These are phyloP conservation scores for Sherardia arvensis DNA, from an alignment of 257 asterid species.

Conservation along the genomic window DNA sequence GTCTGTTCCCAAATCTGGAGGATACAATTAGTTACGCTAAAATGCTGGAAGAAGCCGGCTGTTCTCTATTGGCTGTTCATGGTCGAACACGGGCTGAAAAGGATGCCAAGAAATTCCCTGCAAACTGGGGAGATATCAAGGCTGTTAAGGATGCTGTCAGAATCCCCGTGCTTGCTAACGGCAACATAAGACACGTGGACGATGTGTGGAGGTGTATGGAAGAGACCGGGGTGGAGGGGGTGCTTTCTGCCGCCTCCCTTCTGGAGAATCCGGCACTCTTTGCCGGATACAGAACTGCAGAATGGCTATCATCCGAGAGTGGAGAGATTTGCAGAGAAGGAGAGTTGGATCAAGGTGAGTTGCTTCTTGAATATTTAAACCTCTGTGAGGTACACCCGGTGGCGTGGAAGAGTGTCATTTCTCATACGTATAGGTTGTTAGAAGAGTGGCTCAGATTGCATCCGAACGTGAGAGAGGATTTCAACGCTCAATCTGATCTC, in stretches of 20 bases:
- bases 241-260: constrained; percentile 87
- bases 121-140: constrained; percentile 72
- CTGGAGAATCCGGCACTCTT: constrained; percentile 95
- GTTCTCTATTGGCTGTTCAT: constrained; percentile 86
- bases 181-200: constrained; percentile 68
- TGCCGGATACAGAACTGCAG: constrained; percentile 68
- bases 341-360: constrained; percentile 64
- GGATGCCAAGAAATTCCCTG: constrained; percentile 75
- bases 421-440: constrained; percentile 80
- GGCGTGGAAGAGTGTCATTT: constrained; percentile 89
- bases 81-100: constrained; percentile 96
- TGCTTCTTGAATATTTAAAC: constrained; percentile 62
- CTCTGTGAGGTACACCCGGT: constrained; percentile 77
- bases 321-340: constrained; percentile 37
- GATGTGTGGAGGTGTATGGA: constrained; percentile 63
- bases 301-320: constrained; percentile 37
- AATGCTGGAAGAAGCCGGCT: constrained; percentile 95
- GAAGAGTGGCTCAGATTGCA: constrained; percentile 86
- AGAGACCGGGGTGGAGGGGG: constrained; percentile 70
- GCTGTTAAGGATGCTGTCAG: constrained; percentile 71
- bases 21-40: constrained; percentile 75
- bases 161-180: constrained; percentile 92
- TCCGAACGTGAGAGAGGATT: constrained; percentile 63
- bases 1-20: constrained; percentile 65
- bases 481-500: constrained; percentile 54